These are phyloP conservation scores for Erucastrum elatum DNA, from an alignment of 345 rosid species.

Conservation along the genomic window DNA sequence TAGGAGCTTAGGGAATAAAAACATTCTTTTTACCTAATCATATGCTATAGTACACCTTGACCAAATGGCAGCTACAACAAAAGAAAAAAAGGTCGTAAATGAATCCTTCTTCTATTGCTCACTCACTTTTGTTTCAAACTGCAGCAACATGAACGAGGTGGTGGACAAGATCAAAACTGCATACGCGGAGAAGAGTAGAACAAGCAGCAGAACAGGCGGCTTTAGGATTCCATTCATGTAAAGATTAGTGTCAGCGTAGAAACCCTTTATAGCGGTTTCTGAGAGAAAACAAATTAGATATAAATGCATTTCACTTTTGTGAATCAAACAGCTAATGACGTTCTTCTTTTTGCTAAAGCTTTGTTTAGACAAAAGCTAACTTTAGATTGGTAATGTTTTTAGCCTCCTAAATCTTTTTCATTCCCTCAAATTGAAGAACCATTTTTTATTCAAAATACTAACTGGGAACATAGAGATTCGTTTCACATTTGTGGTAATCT, in stretches of 20 bases:
- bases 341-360: background rate
- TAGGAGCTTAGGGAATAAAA: conserved; percentile 1
- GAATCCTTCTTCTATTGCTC: conserved; percentile 3
- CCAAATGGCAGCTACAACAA: background rate
- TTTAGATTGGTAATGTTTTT: background rate
- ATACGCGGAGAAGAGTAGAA: conserved; percentile 71
- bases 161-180: conserved; percentile 92
- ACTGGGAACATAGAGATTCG: background rate
- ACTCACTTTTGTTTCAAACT: conserved; percentile 2
- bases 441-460: conserved; percentile 15
- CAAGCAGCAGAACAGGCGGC: conserved; percentile 49
- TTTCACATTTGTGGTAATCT: conserved; percentile 54
- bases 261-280: background rate
- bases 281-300: background rate
- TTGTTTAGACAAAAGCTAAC: background rate
- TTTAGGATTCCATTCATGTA: conserved; percentile 62
- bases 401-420: background rate
- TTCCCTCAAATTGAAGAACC: background rate
- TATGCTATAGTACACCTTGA: background rate
- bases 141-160: conserved; percentile 92
- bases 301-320: conserved; percentile 12
- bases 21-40: background rate
- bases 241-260: conserved; percentile 27
- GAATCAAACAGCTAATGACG: background rate
- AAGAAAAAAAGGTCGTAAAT: background rate